phyloP scores from a whole-genome alignment of 352 stramenopile genomes.

The Pythium myriotylum region DNA sequence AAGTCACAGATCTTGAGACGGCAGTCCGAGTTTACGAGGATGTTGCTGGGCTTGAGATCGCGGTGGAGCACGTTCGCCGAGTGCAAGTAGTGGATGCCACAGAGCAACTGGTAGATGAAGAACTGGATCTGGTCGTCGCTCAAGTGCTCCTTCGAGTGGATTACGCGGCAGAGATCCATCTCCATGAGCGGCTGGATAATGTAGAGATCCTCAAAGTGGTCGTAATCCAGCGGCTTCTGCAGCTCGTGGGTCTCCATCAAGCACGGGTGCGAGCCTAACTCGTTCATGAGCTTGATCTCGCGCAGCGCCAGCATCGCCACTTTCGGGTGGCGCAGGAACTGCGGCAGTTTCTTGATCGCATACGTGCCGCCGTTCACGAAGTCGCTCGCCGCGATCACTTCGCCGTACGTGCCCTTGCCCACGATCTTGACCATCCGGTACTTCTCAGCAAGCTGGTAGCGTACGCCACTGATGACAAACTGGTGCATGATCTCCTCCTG shows the following conservation, averaged over 20 bases:
- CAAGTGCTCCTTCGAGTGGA: slow-evolving; percentile 88
- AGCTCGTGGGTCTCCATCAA: slow-evolving; percentile 86
- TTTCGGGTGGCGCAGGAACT: slow-evolving; percentile 85
- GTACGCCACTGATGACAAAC: slow-evolving; percentile 87
- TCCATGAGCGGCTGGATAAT: slow-evolving; percentile 98
- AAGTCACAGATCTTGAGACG: slow-evolving; percentile 93
- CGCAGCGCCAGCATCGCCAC: slow-evolving; percentile 81
- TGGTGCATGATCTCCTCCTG: slow-evolving; percentile 85
- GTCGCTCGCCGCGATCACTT: slow-evolving; percentile 89
- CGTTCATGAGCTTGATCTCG: slow-evolving; percentile 90
- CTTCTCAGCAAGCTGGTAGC: slow-evolving; percentile 85
- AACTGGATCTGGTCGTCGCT: slow-evolving; percentile 96
- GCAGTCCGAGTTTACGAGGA: slow-evolving; percentile 95
- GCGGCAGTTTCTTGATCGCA: slow-evolving; percentile 88
- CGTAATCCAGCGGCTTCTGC: slow-evolving; percentile 79
- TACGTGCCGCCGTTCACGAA: slow-evolving; percentile 85
- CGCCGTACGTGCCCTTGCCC: slow-evolving; percentile 88
- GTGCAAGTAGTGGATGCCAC: slow-evolving; percentile 95
- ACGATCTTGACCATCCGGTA: slow-evolving; percentile 91
- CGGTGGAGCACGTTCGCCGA: slow-evolving; percentile 95
- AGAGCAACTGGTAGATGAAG: slow-evolving; percentile 96
- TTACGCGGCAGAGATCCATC: slow-evolving; percentile 93
- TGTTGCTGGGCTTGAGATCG: slow-evolving; percentile 97
- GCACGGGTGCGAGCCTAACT: slow-evolving; percentile 70
- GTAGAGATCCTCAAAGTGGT: slow-evolving; percentile 96